A percentile compares a stretch with the other conserved stretches of the same genome.
Conservation (phyloP, 768 basidiomycete species). For the Bullera alba region DNA sequence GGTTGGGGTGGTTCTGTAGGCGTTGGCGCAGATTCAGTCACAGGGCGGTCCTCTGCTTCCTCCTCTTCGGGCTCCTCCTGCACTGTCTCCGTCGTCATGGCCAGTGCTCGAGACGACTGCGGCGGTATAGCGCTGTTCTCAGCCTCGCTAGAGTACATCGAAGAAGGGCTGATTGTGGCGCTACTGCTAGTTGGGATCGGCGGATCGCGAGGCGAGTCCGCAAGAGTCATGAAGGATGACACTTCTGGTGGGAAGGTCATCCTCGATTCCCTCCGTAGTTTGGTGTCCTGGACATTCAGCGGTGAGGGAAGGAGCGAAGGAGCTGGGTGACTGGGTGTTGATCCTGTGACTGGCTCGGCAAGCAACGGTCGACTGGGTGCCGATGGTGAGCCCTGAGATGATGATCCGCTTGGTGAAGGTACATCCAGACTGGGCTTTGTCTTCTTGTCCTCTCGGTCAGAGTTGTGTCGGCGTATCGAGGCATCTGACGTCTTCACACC, state of each 20-base stretch:
- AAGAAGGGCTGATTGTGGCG: conserved; percentile 23
- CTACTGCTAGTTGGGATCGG: conserved; percentile 4
- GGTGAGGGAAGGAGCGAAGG: conserved; percentile 26
- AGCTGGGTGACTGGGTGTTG: conserved; percentile 10
- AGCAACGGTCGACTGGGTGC: background rate
- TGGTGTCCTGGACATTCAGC: conserved; percentile 17
- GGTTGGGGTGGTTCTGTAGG: background rate
- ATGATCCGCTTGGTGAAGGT: conserved; percentile 1
- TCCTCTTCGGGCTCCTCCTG: conserved; percentile 2
- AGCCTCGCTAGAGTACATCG: conserved; percentile 23
- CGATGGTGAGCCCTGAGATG: background rate
- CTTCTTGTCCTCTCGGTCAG: conserved; percentile 29
- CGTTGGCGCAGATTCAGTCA: too few species aligned
- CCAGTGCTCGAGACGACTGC: conserved; percentile 11
- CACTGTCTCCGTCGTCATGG: conserved; percentile 8
- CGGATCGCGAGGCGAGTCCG: conserved; percentile 17
- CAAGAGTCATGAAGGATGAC: conserved; percentile 23
- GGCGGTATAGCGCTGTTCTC: conserved; percentile 8
- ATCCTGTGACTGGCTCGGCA: too few species aligned
- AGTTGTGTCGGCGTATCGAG: conserved; percentile 28
- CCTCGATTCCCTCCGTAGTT: conserved; percentile 23
- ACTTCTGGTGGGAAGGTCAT: conserved; percentile 37
- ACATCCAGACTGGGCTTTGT: conserved; percentile 3
- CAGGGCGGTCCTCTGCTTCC: background rate
- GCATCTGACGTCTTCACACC: conserved; percentile 19